Evolutionary conservation across 306 rosid species (phyloP).

Genomic region (Gastrolobium bilobum): DNA sequence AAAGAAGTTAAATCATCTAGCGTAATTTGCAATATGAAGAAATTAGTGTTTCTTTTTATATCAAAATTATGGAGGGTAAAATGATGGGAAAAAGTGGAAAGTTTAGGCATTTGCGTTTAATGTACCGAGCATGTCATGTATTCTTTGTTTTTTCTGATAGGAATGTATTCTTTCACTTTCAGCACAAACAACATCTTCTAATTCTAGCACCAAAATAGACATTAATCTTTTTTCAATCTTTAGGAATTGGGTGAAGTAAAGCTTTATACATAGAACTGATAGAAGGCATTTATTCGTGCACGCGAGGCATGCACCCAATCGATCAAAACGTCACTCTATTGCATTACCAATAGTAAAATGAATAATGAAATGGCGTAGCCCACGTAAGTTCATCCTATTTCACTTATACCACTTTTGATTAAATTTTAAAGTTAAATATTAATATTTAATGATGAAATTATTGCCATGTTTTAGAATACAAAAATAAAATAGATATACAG

Average conservation of each 20-base stretch:
- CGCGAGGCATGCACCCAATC: slow-evolving; percentile 48
- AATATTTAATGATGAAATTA: no score
- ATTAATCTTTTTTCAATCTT: not conserved
- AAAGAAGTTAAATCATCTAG: no score
- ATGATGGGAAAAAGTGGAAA: not conserved
- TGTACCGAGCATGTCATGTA: not conserved
- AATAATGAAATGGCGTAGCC: no score
- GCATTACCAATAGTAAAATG: not conserved
- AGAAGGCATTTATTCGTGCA: slow-evolving; percentile 45
- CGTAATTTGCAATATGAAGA: no score
- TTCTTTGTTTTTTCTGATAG: not conserved
- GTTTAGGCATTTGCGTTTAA: not conserved
- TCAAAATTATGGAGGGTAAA: not conserved
- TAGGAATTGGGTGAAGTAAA: slow-evolving; percentile 43
- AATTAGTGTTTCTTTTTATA: no score
- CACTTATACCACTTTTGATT: no score
- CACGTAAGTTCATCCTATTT: no score
- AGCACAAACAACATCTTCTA: not conserved
- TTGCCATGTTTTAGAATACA: no score
- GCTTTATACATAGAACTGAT: slow-evolving; percentile 32
- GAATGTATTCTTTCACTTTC: slow-evolving; percentile 24
- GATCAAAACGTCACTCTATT: slow-evolving; percentile 22
- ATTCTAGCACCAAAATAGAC: not conserved
- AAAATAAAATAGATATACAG: no score
- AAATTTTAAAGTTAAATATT: no score